phyloP scores from a whole-genome alignment of 805 yeast species.

The Myxozyma vanderwaltii region DNA sequence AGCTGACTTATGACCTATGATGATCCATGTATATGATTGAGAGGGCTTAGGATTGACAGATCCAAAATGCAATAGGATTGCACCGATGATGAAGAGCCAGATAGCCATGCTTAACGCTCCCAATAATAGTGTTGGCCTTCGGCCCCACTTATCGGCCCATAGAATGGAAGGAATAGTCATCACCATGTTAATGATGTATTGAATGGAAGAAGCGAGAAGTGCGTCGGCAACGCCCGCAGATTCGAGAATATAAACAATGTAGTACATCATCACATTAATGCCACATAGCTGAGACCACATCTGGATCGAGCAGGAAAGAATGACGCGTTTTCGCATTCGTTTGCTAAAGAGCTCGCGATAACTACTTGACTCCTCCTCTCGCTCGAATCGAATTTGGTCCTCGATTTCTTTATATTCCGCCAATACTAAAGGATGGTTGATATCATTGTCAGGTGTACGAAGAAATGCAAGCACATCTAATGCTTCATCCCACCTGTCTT shows the following conservation, averaged over 20 bases:
- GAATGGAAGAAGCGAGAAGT: slow-evolving; percentile 48
- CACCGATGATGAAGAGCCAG: slow-evolving; percentile 65
- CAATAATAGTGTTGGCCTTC: slow-evolving; percentile 60
- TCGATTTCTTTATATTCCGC: slow-evolving; percentile 34
- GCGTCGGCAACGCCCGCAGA: slow-evolving; percentile 55
- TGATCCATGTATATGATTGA: slow-evolving; percentile 43
- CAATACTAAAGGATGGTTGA: slow-evolving; percentile 33
- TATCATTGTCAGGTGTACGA: slow-evolving; percentile 36
- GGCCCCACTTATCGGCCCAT: slow-evolving; percentile 62
- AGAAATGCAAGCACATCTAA: slow-evolving; percentile 57
- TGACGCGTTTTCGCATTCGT: slow-evolving; percentile 22
- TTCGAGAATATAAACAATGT: slow-evolving; percentile 50
- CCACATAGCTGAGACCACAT: slow-evolving; percentile 46
- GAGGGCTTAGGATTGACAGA: slow-evolving; percentile 47
- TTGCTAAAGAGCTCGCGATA: slow-evolving; percentile 20
- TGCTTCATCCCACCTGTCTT: slow-evolving; percentile 59
- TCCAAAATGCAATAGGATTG: slow-evolving; percentile 55
- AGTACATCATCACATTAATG: slow-evolving; percentile 52
- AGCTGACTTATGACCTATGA: slow-evolving; percentile 61
- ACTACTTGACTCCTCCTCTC: slow-evolving; percentile 21
- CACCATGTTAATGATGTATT: slow-evolving; percentile 52
- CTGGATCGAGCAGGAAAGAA: slow-evolving; percentile 45
- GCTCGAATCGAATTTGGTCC: slow-evolving; percentile 31
- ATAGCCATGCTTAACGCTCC: slow-evolving; percentile 67
- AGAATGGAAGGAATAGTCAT: slow-evolving; percentile 59